Base-by-base conservation (phyloP, 306 rosid genomes). In the Trifolium dubium region DNA sequence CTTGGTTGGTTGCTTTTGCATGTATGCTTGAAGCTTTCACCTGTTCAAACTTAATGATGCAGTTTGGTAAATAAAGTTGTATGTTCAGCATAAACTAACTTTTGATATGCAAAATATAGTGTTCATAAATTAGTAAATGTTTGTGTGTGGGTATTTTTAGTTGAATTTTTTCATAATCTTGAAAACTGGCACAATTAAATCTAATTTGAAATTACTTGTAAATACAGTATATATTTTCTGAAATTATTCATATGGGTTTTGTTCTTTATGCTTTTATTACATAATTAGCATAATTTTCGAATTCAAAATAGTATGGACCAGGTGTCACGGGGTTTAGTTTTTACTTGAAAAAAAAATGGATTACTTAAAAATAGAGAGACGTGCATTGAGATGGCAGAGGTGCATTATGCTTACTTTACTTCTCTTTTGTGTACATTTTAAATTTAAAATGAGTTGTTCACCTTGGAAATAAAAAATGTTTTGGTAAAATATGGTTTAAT, bases 51-150 rank as follows among this genome's bases (percentile, higher is more conserved):
- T 60, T 47, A 5, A 40, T 59, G 56, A 32, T 76, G 80, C 34
- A 28, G 34, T 37, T 28, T 35, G 41, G 63, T 73, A 73, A 79
- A 64, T 66, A 66, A 66, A 41, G 71, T 44, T 41, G 55, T 66
- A 41, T 66, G 29, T 23, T 62, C 67, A 62, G 46, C 67, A 62
- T 62, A 41, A 64, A 64, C 28, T 41, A 19, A 44, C 69, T 40
- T 64, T 64, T 64, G 11, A 41, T 31, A 39, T 64, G 30, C 69
- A 64, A 64, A 64, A 64, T 62, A 31, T 15, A 37, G 15, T 37
- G 69, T 64, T 64, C 50, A 37, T 37, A 37, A 10, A 5, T 2
- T 23, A 28, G 17, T 29, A 17, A 8, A 23, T 58, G 30, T 58
- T 58, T 29, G 8, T 58, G 12, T 54, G 8, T 5, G 6, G 11